These are phyloP conservation scores for Nannizziopsis arthrosporioides DNA, from an alignment of 2,329 filamentous ascomycete species.

Conservation along the genomic window DNA sequence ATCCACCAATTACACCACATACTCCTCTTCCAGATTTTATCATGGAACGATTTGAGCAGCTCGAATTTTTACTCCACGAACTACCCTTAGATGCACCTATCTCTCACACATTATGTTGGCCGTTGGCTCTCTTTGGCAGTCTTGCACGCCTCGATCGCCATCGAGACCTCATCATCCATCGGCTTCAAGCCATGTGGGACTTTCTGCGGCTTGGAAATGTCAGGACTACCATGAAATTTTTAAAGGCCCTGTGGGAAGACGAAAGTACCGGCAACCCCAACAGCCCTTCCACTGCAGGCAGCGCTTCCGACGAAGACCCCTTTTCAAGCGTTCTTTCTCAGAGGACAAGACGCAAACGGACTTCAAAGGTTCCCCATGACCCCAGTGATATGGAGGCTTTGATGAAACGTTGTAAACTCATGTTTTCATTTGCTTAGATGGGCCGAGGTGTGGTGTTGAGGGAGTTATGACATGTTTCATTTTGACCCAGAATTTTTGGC, in stretches of 20 bases:
- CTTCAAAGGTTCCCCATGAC: background rate
- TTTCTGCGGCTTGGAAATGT: slow-evolving; percentile 9
- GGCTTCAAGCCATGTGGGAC: slow-evolving; percentile 11
- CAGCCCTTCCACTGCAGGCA: background rate
- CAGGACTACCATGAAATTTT: slow-evolving; percentile 9
- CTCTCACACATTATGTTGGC: slow-evolving; percentile 11
- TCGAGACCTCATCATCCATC: slow-evolving; percentile 6
- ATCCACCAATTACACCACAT: slow-evolving; percentile 9
- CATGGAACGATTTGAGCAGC: background rate
- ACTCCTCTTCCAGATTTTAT: slow-evolving; percentile 5
- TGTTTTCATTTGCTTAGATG: slow-evolving; percentile 10
- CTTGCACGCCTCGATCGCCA: slow-evolving; percentile 2
- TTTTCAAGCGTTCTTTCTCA: background rate
- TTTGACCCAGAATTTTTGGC: background rate
- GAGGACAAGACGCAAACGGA: background rate
- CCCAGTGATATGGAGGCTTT: slow-evolving; percentile 11
- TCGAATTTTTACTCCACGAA: slow-evolving; percentile 2
- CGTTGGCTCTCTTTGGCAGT: slow-evolving; percentile 9
- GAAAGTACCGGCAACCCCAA: background rate
- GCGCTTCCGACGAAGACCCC: background rate
- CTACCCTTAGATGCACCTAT: slow-evolving; percentile 11
- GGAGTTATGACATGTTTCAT: background rate
- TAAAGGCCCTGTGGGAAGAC: slow-evolving; percentile 9
- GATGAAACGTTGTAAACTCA: slow-evolving; percentile 11
- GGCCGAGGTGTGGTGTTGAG: background rate